Percentiles rank a stretch among this genome's conserved stretches.
Evolutionary conservation across 139 green algal species (phyloP).

Genomic region (Chlamydomonas sphaeroides): DNA sequence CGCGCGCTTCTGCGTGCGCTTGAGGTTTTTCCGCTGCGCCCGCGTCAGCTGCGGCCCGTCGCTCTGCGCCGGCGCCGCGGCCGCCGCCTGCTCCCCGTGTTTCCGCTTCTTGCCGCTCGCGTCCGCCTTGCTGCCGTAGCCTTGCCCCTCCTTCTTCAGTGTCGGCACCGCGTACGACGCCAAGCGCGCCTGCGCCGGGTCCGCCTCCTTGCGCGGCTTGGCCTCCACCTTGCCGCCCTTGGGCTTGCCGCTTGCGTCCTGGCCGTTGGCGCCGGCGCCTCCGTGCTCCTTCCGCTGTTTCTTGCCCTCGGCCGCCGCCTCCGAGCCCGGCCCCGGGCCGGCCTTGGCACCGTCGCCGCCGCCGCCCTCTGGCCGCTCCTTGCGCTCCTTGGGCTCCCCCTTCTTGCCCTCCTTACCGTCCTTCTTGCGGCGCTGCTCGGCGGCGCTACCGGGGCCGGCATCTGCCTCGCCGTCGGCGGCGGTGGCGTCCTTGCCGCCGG

Average conservation of each 20-base stretch:
- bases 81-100: not conserved
- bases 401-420: not conserved
- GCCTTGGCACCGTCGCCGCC: not conserved
- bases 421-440: not conserved
- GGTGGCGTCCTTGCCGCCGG: not conserved
- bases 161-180: slow-evolving; percentile 66
- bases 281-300: not conserved
- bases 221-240: not conserved
- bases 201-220: not conserved
- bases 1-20: slow-evolving; percentile 66
- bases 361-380: not conserved
- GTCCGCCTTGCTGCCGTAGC: not conserved
- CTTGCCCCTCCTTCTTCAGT: slow-evolving; percentile 37
- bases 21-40: slow-evolving; percentile 81
- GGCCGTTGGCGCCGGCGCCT: too few species aligned
- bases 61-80: not conserved
- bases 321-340: not conserved
- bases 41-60: slow-evolving; percentile 60
- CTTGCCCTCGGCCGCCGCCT: not conserved
- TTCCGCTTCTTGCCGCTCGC: slow-evolving; percentile 35
- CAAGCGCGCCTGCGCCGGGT: slow-evolving; percentile 39
- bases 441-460: slow-evolving; percentile 1
- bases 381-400: not conserved
- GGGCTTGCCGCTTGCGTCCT: too few species aligned
- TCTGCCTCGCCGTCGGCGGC: not conserved